Evolutionary conservation across 164 flowering plant genomes (phyloP).

Genomic region (Stephania cephalantha): DNA sequence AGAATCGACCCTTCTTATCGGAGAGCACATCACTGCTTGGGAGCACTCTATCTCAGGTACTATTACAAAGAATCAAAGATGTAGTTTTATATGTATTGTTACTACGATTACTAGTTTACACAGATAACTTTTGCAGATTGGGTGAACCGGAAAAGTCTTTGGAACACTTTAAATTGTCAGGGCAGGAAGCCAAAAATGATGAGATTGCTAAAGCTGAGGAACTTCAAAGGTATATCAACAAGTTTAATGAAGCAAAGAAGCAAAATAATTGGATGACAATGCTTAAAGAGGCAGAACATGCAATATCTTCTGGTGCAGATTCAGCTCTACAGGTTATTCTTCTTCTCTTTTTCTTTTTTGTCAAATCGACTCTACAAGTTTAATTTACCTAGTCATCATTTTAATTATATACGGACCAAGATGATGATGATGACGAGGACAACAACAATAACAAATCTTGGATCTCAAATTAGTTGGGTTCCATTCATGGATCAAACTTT

Average conservation of each 20-base stretch:
- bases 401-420: no score
- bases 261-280: constrained; percentile 46
- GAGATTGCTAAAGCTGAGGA: constrained; percentile 41
- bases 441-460: no score
- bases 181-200: constrained; percentile 22
- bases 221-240: constrained; percentile 33
- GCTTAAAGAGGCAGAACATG: constrained; percentile 42
- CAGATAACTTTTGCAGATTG: constrained; percentile 31
- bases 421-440: no score
- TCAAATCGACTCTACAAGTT: no score
- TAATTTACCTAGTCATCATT: no score
- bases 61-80: neutral
- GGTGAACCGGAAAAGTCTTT: constrained; percentile 73
- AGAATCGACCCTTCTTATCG: constrained; percentile 56
- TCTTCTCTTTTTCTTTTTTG: no score
- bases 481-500: neutral
- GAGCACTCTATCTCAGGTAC: constrained; percentile 68
- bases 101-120: neutral
- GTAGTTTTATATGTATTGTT: neutral
- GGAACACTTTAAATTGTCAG: constrained; percentile 49
- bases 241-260: constrained; percentile 45
- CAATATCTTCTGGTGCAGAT: constrained; percentile 64
- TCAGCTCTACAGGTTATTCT: constrained; percentile 59
- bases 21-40: constrained; percentile 73
- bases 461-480: neutral